Percentiles rank a stretch among this genome's conserved stretches.
Evolutionary conservation across 129 eudicot species (phyloP).

Genomic region (Chrysanthemum lavandulifolium): DNA sequence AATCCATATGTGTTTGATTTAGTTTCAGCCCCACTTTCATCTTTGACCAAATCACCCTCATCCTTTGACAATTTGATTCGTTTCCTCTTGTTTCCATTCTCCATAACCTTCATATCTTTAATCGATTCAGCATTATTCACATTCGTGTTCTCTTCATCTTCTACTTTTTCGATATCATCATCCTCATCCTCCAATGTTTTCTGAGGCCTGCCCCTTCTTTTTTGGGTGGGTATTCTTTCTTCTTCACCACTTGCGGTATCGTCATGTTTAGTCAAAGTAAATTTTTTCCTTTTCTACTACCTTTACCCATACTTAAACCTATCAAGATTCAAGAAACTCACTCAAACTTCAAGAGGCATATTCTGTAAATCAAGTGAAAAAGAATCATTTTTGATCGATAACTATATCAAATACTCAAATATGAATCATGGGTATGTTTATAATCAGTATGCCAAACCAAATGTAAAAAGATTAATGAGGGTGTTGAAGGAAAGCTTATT

Average conservation of each 20-base stretch:
- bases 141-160: constrained; percentile 45
- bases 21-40: constrained; percentile 41
- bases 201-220: constrained; percentile 73
- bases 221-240: constrained; percentile 67
- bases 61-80: constrained; percentile 43
- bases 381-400: constrained; percentile 6
- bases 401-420: constrained; percentile 3
- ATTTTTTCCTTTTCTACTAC: constrained; percentile 66
- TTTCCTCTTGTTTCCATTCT: constrained; percentile 56
- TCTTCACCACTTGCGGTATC: constrained; percentile 72
- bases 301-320: constrained; percentile 61
- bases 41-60: constrained; percentile 36
- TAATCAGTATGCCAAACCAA: too few species aligned
- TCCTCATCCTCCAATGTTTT: constrained; percentile 57
- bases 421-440: neutral
- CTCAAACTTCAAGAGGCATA: constrained; percentile 12
- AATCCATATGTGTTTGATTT: constrained; percentile 34
- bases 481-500: too few species aligned
- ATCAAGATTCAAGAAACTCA: constrained; percentile 27
- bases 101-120: constrained; percentile 29
- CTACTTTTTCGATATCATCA: constrained; percentile 42
- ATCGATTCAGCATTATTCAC: constrained; percentile 19
- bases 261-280: constrained; percentile 48
- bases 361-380: constrained; percentile 35
- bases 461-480: too few species aligned